Conservation (phyloP, 306 rosid species). For the Delonix regia region DNA sequence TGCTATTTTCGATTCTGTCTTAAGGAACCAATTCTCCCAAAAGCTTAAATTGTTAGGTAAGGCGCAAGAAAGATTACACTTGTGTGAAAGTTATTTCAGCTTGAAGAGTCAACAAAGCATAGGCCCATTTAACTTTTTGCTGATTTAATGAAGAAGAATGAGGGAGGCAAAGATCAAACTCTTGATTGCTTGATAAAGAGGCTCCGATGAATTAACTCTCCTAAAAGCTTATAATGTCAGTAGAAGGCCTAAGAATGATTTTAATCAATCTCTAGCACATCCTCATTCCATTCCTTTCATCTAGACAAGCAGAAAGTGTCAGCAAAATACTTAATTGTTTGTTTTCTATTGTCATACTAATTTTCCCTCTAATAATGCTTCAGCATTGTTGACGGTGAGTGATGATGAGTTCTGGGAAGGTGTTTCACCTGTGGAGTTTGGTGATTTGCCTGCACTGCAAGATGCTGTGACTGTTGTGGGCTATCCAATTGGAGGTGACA, state of each 20-base stretch:
- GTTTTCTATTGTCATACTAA: background rate
- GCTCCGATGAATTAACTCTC: background rate
- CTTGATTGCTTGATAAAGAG: background rate
- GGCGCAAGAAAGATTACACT: background rate
- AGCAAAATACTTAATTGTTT: background rate
- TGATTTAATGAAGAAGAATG: background rate
- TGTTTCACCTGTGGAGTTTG: constrained; percentile 77
- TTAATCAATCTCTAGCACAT: background rate
- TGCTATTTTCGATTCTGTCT: background rate
- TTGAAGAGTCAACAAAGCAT: background rate
- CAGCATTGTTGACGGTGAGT: constrained; percentile 80
- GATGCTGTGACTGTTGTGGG: constrained; percentile 92
- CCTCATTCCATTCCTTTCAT: background rate
- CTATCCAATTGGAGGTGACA: constrained; percentile 91
- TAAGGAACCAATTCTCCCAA: background rate
- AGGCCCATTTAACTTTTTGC: background rate
- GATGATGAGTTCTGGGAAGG: constrained; percentile 87
- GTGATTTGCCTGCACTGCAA: constrained; percentile 77
- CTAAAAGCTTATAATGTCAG: background rate
- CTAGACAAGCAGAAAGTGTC: background rate
- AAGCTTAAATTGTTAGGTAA: background rate
- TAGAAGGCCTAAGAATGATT: background rate
- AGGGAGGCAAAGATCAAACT: background rate
- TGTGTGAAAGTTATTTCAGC: background rate
- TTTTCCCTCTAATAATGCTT: constrained; percentile 34